Conservation (phyloP, 2,329 filamentous ascomycete genomes). For the Periconia macrospinosa region DNA sequence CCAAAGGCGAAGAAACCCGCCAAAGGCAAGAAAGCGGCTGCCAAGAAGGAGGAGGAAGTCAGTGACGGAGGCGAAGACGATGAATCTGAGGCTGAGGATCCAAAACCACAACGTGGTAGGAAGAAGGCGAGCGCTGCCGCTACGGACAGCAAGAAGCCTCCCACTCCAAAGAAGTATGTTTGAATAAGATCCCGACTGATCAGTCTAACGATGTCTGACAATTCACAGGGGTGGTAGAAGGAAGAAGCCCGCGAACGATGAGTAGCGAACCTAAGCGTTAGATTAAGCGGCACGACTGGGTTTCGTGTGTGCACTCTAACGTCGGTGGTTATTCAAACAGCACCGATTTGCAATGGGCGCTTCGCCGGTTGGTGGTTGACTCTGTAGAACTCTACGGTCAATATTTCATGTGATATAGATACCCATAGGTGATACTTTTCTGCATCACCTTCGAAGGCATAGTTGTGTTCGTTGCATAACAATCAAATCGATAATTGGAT, state of each 20-base stretch:
- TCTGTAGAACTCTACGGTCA: background rate
- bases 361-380: background rate
- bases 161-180: slow-evolving; percentile 32
- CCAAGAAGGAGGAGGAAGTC: slow-evolving; percentile 8
- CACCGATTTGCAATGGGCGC: background rate
- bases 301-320: background rate
- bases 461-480: background rate
- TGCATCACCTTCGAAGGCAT: background rate
- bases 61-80: slow-evolving; percentile 11
- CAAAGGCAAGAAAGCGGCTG: slow-evolving; percentile 13
- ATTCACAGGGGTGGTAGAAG: slow-evolving; percentile 20
- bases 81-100: slow-evolving; percentile 15
- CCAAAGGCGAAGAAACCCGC: slow-evolving; percentile 26
- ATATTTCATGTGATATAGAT: slow-evolving; percentile 7
- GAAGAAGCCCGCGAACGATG: slow-evolving; percentile 23
- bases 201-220: slow-evolving; percentile 8
- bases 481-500: background rate
- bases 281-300: background rate
- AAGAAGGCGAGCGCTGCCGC: slow-evolving; percentile 19
- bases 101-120: slow-evolving; percentile 25
- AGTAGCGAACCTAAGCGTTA: slow-evolving; percentile 16
- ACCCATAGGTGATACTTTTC: slow-evolving; percentile 4
- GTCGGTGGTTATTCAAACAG: background rate
- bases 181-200: background rate
- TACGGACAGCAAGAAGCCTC: slow-evolving; percentile 19